Conservation (phyloP, 768 basidiomycete species). For the Lanmaoa rubissima region DNA sequence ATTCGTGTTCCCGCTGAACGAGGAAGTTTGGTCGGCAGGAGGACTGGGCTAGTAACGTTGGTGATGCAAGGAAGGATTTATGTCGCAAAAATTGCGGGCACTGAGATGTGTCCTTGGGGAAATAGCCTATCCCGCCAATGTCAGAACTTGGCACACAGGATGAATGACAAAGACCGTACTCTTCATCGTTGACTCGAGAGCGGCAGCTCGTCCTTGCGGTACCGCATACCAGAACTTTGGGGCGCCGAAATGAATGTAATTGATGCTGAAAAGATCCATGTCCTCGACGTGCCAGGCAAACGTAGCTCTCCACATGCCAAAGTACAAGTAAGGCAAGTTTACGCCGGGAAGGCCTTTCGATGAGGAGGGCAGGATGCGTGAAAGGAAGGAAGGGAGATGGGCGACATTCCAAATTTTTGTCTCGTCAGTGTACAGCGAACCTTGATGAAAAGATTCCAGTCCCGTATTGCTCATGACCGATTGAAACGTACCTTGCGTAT, state of each 20-base stretch:
- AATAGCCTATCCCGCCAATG: conserved; percentile 57
- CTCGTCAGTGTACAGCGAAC: conserved; percentile 69
- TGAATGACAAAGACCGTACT: conserved; percentile 42
- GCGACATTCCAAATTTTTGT: conserved; percentile 95
- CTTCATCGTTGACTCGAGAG: conserved; percentile 88
- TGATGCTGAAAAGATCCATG: conserved; percentile 98
- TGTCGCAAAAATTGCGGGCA: conserved; percentile 96
- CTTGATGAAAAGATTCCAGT: conserved; percentile 29
- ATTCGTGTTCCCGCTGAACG: conserved; percentile 93
- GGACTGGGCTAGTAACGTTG: conserved; percentile 72
- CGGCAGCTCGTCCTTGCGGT: conserved; percentile 78
- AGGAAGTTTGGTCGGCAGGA: conserved; percentile 82
- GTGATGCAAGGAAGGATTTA: conserved; percentile 93
- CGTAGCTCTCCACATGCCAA: conserved; percentile 98
- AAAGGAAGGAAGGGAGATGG: conserved; percentile 80
- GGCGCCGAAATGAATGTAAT: conserved; percentile 97
- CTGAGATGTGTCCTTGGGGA: conserved; percentile 78
- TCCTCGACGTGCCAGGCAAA: conserved; percentile 99
- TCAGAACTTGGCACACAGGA: conserved; percentile 2
- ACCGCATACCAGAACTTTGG: conserved; percentile 98
- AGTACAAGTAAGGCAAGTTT: conserved; percentile 96
- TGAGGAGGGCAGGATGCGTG: conserved; percentile 69
- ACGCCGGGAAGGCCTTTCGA: conserved; percentile 85
- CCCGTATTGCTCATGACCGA: not conserved
- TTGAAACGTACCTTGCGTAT: conserved; percentile 71